Evolutionary conservation across 345 rosid genomes (phyloP), one percentile per base, ranked within the genome.

Genomic region (Diplotaxis tenuifolia): DNA sequence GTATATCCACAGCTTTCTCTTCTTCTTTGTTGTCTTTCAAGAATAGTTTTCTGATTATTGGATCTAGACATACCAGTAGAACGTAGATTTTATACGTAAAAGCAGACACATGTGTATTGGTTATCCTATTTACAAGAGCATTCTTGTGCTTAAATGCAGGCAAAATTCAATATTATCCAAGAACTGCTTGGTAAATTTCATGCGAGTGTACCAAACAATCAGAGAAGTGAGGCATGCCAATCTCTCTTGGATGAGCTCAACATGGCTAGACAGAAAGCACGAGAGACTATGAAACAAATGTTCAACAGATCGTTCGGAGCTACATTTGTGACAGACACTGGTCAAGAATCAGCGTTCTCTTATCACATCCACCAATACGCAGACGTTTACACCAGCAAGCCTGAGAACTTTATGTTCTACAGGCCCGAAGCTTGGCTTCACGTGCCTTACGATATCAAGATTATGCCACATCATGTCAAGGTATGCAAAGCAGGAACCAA

Each of bases 401-500:
- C 96, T 3, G 97, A 94, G 82, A 94, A 94, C 81, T 94, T 94
- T 71, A 68, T 91, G 84, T 81, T 76, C 36, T 83, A 89, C 76
- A 80, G 83, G 40, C 89, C 95, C 0, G 98, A 91, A 75, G 93
- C 97, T n/a, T 94, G 98, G 98, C 92, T 89, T 78, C 95, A 91
- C 72, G 93, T 70, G 50, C 96, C 98, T 34, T 89, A 62, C 59
- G 93, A 94, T 81, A 81, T 94, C 83, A 91, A 94, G 82, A 89
- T 91, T 80, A 88, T 94, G 97, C 98, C 98, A 61, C 97, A 94
- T 85, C 98, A 94, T 75, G 77, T 91, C 55, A 94, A 94, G 97
- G 98, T 94, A 79, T 60, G 64, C 63, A 42, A 19, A 53, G 9
- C 50, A n/a, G 31, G 22, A 25, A 0, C 53, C 53, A 20, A 34